Percentiles rank a stretch among this genome's conserved stretches.
phyloP scores from a whole-genome alignment of 2,329 filamentous ascomycete genomes.

The Didymosphaeria variabile region DNA sequence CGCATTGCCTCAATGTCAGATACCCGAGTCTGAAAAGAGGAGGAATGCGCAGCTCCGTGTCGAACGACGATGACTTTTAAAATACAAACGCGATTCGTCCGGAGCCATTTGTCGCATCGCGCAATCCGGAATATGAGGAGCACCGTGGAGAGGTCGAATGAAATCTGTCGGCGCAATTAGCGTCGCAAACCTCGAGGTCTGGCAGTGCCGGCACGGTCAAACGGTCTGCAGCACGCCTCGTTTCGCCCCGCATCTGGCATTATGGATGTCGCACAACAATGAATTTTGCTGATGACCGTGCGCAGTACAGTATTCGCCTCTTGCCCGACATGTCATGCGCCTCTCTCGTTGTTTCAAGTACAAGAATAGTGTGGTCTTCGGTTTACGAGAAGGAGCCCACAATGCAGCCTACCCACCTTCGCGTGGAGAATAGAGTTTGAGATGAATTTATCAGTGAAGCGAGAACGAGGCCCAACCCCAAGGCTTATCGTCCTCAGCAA shows the following conservation, averaged over 20 bases:
- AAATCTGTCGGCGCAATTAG: conserved; percentile 36
- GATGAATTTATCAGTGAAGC: conserved; percentile 30
- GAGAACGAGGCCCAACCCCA: conserved; percentile 10
- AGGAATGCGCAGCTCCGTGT: conserved; percentile 10
- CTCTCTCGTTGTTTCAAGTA: conserved; percentile 10
- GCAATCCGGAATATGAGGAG: conserved; percentile 12
- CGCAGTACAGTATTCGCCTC: background rate
- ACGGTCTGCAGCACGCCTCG: conserved; percentile 12
- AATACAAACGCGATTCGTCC: background rate
- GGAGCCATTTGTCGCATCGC: conserved; percentile 15
- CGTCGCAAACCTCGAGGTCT: conserved; percentile 28
- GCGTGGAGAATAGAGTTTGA: conserved; percentile 18
- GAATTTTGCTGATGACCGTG: background rate
- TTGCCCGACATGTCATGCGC: conserved; percentile 3
- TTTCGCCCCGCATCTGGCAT: conserved; percentile 8
- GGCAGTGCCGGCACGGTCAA: conserved; percentile 17
- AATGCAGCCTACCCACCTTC: conserved; percentile 1
- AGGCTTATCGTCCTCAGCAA: background rate
- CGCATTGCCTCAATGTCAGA: conserved; percentile 13
- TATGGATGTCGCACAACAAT: conserved; percentile 5
- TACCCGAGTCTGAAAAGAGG: conserved; percentile 12
- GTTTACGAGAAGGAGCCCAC: background rate
- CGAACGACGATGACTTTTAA: background rate
- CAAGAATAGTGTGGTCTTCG: conserved; percentile 14
- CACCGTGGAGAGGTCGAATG: conserved; percentile 26